Conservation (phyloP, 495 filamentous ascomycete genomes). For the Neurospora sp. region DNA sequence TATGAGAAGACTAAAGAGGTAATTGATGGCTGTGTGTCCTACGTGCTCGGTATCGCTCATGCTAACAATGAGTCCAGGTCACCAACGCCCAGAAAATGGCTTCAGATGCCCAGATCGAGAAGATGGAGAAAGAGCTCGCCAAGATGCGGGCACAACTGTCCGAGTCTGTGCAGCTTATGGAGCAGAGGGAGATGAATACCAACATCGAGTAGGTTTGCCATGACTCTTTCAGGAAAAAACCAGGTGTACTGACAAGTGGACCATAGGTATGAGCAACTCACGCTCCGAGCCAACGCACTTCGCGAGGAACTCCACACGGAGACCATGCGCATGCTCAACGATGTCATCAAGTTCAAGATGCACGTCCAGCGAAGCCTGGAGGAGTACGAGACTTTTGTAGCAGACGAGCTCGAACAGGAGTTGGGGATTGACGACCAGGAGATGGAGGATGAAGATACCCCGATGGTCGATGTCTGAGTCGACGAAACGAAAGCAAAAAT, state of each 20-base stretch:
- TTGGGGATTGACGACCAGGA: slow-evolving; percentile 40
- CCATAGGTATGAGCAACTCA: slow-evolving; percentile 76
- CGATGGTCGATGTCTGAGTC: slow-evolving; percentile 4
- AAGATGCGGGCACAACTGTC: slow-evolving; percentile 77
- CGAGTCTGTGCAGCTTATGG: slow-evolving; percentile 86
- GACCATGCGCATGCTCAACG: slow-evolving; percentile 90
- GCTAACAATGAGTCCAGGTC: slow-evolving; percentile 30
- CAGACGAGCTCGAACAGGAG: slow-evolving; percentile 82
- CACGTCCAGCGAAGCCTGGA: slow-evolving; percentile 87
- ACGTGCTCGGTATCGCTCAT: not conserved
- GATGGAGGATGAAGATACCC: slow-evolving; percentile 27
- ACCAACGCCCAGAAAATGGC: slow-evolving; percentile 77
- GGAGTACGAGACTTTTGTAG: slow-evolving; percentile 85
- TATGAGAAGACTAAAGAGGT: slow-evolving; percentile 88
- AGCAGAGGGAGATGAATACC: slow-evolving; percentile 92
- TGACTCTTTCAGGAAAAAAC: not conserved
- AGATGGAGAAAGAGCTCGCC: slow-evolving; percentile 93
- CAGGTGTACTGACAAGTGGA: slow-evolving; percentile 9
- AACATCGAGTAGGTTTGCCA: slow-evolving; percentile 67
- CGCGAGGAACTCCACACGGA: slow-evolving; percentile 93
- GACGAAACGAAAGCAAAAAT: slow-evolving; percentile 19
- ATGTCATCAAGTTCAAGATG: slow-evolving; percentile 97
- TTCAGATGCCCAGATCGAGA: slow-evolving; percentile 87
- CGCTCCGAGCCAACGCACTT: slow-evolving; percentile 67
- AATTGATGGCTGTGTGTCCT: not conserved